Percentiles rank a stretch among this genome's conserved stretches.
These are phyloP conservation scores for Parathielavia appendiculata DNA, from an alignment of 495 filamentous ascomycete genomes.

Conservation along the genomic window DNA sequence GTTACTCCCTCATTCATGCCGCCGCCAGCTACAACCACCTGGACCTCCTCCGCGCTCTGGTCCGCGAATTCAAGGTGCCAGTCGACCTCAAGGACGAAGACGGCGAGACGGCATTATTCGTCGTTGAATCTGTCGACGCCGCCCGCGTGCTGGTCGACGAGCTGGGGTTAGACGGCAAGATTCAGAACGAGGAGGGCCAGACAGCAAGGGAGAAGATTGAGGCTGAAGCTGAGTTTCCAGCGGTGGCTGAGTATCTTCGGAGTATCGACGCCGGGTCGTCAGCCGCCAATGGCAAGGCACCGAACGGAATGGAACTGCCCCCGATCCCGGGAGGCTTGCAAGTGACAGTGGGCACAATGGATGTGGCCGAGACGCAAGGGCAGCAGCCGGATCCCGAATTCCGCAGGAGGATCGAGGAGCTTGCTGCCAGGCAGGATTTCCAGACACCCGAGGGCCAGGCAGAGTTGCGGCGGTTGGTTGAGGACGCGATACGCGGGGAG, in stretches of 20 bases:
- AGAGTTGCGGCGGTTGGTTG: slow-evolving; percentile 61
- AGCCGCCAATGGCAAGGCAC: slow-evolving; percentile 24
- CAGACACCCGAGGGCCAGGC: slow-evolving; percentile 64
- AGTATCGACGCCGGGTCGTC: slow-evolving; percentile 36
- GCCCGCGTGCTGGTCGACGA: slow-evolving; percentile 77
- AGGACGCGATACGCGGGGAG: slow-evolving; percentile 59
- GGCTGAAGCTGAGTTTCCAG: slow-evolving; percentile 62
- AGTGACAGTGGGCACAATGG: slow-evolving; percentile 62
- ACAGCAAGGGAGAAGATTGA: slow-evolving; percentile 69
- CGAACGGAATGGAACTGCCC: slow-evolving; percentile 28
- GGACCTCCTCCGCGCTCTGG: slow-evolving; percentile 69
- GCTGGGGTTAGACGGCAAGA: slow-evolving; percentile 60
- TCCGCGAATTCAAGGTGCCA: slow-evolving; percentile 70
- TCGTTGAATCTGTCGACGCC: slow-evolving; percentile 68
- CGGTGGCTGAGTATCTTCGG: slow-evolving; percentile 63
- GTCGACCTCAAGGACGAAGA: slow-evolving; percentile 82
- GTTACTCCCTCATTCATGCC: slow-evolving; percentile 90
- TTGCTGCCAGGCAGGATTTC: slow-evolving; percentile 69
- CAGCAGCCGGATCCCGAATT: slow-evolving; percentile 63
- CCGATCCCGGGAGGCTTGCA: slow-evolving; percentile 62
- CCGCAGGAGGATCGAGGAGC: slow-evolving; percentile 66
- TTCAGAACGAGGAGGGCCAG: slow-evolving; percentile 58
- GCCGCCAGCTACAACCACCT: slow-evolving; percentile 85
- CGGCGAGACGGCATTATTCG: slow-evolving; percentile 85
- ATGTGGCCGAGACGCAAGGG: slow-evolving; percentile 53